Evolutionary conservation across 352 stramenopile genomes (phyloP).

Genomic region (Pythium periplocum): DNA sequence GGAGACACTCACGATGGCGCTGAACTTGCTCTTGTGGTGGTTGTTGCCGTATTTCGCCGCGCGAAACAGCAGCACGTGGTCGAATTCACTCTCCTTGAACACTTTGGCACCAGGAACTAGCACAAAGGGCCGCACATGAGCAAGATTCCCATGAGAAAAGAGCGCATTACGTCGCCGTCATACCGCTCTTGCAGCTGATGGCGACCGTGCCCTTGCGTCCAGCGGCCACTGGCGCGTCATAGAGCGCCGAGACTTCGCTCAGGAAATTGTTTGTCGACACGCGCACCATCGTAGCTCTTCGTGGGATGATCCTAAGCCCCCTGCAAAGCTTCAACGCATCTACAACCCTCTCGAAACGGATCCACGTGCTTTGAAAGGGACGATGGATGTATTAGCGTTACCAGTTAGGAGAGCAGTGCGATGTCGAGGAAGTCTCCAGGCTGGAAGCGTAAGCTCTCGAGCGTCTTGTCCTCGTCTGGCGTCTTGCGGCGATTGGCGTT

Average conservation of each 20-base stretch:
- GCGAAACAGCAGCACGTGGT: conserved; percentile 68
- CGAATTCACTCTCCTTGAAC: conserved; percentile 32
- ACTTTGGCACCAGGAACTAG: conserved; percentile 14
- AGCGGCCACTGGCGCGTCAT: conserved; percentile 23
- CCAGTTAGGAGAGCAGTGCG: conserved; percentile 24
- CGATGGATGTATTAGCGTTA: too few relatives aligned
- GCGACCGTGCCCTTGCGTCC: conserved; percentile 44
- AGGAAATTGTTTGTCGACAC: conserved; percentile 64
- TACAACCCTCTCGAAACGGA: too few relatives aligned
- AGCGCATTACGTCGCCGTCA: conserved; percentile 5
- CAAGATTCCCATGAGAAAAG: background rate
- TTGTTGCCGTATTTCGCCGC: conserved; percentile 83
- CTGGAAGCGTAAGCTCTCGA: conserved; percentile 54
- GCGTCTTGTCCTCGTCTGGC: conserved; percentile 58
- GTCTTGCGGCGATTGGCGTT: conserved; percentile 41
- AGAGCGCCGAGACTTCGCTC: conserved; percentile 51
- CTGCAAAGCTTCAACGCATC: background rate
- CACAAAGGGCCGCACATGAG: background rate
- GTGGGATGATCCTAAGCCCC: background rate
- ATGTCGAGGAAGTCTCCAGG: conserved; percentile 64
- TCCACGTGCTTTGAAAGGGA: too few relatives aligned
- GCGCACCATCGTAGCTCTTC: conserved; percentile 31
- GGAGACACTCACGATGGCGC: conserved; percentile 41
- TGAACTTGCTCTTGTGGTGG: conserved; percentile 85
- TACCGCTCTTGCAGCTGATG: conserved; percentile 67